Evolutionary conservation across 2,329 filamentous ascomycete genomes (phyloP).

Genomic region (Orbilia oligospora): DNA sequence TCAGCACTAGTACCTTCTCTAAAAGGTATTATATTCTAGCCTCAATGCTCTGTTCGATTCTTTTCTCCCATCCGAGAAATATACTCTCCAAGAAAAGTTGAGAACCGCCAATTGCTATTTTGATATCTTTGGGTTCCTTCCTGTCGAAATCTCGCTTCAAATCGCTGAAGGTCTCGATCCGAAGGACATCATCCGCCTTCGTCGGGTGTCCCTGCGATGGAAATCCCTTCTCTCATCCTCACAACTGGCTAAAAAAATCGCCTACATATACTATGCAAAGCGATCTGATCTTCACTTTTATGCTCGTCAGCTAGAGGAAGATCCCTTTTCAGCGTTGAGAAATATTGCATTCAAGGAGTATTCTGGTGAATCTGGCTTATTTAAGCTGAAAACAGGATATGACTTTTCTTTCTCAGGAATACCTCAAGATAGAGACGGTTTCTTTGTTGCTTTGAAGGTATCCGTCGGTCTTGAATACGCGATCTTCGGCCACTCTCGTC

Average conservation of each 20-base stretch:
- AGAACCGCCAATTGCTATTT: slow-evolving; percentile 24
- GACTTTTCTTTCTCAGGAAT: neutral
- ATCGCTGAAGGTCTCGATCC: slow-evolving; percentile 43
- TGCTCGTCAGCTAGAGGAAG: slow-evolving; percentile 6
- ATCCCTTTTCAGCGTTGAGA: slow-evolving; percentile 34
- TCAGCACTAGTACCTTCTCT: neutral
- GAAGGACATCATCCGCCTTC: slow-evolving; percentile 29
- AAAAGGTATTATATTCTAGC: neutral
- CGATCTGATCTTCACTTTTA: slow-evolving; percentile 38
- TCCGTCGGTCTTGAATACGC: slow-evolving; percentile 29
- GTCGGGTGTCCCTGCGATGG: slow-evolving; percentile 49
- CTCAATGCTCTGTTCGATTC: slow-evolving; percentile 22
- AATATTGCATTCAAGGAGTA: slow-evolving; percentile 46
- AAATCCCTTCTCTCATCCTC: slow-evolving; percentile 35
- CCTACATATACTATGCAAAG: slow-evolving; percentile 18
- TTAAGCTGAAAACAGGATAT: slow-evolving; percentile 11
- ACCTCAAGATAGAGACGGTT: neutral
- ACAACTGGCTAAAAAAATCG: slow-evolving; percentile 10
- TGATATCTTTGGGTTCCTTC: slow-evolving; percentile 45
- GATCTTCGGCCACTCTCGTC: neutral
- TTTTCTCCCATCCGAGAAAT: slow-evolving; percentile 40
- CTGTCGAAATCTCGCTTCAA: slow-evolving; percentile 35
- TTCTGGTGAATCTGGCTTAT: slow-evolving; percentile 25
- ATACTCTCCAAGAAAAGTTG: slow-evolving; percentile 27
- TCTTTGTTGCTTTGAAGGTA: neutral